These are phyloP conservation scores for Mycosarcoma mackinlayi DNA, from an alignment of 1,284 basidiomycete species.

Conservation along the genomic window DNA sequence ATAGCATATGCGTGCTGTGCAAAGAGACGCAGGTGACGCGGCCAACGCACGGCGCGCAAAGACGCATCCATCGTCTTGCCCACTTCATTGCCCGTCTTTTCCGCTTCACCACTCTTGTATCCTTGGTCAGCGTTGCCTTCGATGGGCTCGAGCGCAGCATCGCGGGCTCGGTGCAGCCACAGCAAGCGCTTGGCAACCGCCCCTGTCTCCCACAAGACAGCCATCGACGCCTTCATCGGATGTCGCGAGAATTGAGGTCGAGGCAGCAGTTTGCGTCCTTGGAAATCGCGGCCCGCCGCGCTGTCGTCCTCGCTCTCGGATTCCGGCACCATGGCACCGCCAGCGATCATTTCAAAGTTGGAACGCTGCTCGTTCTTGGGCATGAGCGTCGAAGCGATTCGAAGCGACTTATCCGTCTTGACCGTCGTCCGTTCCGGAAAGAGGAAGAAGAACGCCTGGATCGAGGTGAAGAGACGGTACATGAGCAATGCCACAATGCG, in stretches of 20 bases:
- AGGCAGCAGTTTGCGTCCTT: conserved; percentile 35
- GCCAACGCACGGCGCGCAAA: conserved; percentile 55
- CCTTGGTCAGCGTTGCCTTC: conserved; percentile 14
- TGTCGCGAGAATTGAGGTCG: conserved; percentile 47
- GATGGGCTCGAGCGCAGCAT: conserved; percentile 39
- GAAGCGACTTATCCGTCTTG: conserved; percentile 46
- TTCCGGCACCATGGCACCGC: conserved; percentile 22
- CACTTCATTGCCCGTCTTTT: conserved; percentile 53
- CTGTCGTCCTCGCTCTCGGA: conserved; percentile 47
- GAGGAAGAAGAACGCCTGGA: conserved; percentile 47
- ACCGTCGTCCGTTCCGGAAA: conserved; percentile 39
- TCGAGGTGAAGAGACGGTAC: conserved; percentile 49
- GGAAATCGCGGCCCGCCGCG: conserved; percentile 35
- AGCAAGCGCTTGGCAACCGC: conserved; percentile 33
- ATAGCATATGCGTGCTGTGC: conserved; percentile 57
- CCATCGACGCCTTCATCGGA: conserved; percentile 51
- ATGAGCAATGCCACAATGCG: conserved; percentile 44
- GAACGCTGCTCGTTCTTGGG: conserved; percentile 43
- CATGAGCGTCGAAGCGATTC: conserved; percentile 48
- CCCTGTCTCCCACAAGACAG: conserved; percentile 46
- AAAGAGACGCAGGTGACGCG: conserved; percentile 51
- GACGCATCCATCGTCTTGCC: conserved; percentile 48
- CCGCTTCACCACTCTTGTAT: conserved; percentile 25
- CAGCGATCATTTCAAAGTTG: conserved; percentile 51
- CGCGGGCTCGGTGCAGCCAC: conserved; percentile 36